Conservation (phyloP, 2,329 filamentous ascomycete species). For the Thelonectria discophora region DNA sequence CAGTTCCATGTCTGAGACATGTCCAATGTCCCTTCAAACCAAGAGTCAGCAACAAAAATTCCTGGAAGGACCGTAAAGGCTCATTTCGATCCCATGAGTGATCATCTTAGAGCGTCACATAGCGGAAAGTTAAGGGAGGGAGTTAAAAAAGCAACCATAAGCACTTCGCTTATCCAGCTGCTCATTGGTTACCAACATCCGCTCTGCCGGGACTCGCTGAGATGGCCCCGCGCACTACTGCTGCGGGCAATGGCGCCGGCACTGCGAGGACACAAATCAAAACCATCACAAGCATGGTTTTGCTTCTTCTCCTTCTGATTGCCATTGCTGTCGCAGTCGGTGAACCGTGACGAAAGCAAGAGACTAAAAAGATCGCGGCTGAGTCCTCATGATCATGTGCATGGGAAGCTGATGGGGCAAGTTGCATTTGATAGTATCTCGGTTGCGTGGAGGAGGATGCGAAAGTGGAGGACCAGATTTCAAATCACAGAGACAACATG, state of each 20-base stretch:
- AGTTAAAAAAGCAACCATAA: constrained; percentile 15
- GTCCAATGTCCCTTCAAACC: neutral
- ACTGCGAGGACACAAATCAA: constrained; percentile 22
- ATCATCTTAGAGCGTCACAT: constrained; percentile 12
- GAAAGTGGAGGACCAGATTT: constrained; percentile 11
- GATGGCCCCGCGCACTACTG: constrained; percentile 31
- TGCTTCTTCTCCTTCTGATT: constrained; percentile 25
- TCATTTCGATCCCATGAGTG: neutral
- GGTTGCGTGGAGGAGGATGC: constrained; percentile 11
- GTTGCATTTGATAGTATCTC: constrained; percentile 24
- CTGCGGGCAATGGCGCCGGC: constrained; percentile 22
- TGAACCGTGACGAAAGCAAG: constrained; percentile 15
- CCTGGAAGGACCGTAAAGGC: neutral
- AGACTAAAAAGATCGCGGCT: constrained; percentile 16
- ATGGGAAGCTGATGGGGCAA: constrained; percentile 17
- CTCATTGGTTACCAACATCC: constrained; percentile 39
- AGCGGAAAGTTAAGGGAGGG: constrained; percentile 1
- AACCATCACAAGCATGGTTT: constrained; percentile 21
- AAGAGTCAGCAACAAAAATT: neutral
- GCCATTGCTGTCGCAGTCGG: constrained; percentile 12
- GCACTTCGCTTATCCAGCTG: constrained; percentile 11
- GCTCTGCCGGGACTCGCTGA: constrained; percentile 35
- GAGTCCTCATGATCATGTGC: constrained; percentile 13
- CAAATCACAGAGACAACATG: constrained; percentile 1
- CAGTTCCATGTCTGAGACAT: constrained; percentile 1